Base-by-base conservation (phyloP, 352 stramenopile genomes). In the Globisporangium barbulae region DNA sequence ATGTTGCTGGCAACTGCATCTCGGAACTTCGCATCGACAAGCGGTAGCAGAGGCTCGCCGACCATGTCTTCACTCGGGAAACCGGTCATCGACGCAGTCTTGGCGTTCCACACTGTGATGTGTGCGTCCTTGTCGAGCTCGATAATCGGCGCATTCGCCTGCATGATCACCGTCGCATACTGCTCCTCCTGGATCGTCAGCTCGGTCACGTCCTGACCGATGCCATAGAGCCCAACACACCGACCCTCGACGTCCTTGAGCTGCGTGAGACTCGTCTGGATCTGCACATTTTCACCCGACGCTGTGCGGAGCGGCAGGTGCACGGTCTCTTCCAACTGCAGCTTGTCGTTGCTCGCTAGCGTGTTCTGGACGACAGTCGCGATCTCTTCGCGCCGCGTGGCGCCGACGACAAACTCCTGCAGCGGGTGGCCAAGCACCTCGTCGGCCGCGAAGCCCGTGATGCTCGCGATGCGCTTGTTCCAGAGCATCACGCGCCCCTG, bases 81-180 rank as follows among this genome's bases (percentile, higher is more conserved):
- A 0, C 80, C 81, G 30, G 78, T 90, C 67, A 90, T 76, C 13
- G 73, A 76, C 15, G 65, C 75, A 17, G 78, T 75, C 63, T 84
- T 88, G 50, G 65, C 67, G 58, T 91, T 91, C 83, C 83, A 91
- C 41, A 87, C 77, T 19, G 75, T 87, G 53, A 91, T 85, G 54
- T 81, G 74, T 0, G 74, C 83, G n/a, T 92, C 72, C 58, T 78
- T 79, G 64, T 94, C 83, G 39, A 93, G 71, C 59, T 89, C 85
- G 59, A 94, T 88, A 31, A 93, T 93, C 2, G 84, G 79, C 53
- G 81, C 77, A 61, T 93, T 93, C 13, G 83, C 83, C 50, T 87
- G 79, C 71, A 89, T 90, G 70, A 94, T 85, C 17, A 94, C 78
- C 3, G 75, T 71, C 5, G 75, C 76, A 44, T 90, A 89, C 64